Conservation (phyloP, 257 asterid species). For the Nicotiana noctiflora region DNA sequence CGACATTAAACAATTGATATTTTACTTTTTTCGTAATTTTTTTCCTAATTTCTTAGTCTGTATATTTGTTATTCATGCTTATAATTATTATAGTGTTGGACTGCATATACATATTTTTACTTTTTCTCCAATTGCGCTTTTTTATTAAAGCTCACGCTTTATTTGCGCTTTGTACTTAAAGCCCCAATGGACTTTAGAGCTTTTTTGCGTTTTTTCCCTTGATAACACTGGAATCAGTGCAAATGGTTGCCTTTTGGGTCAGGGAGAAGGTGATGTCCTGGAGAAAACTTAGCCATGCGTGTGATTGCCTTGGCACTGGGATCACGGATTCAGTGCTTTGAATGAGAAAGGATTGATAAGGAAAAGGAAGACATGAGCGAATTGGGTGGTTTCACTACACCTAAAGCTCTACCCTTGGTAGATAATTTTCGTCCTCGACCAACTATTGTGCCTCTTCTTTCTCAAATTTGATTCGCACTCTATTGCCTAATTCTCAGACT, state of each 20-base stretch:
- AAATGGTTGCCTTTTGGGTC: slow-evolving; percentile 15
- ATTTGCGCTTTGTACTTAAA: too few species aligned
- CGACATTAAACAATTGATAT: too few species aligned
- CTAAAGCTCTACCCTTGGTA: slow-evolving; percentile 25
- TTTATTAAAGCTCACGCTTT: too few species aligned
- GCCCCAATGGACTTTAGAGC: too few species aligned
- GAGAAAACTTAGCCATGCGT: slow-evolving; percentile 10
- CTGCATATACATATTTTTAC: too few species aligned
- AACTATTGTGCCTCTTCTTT: neutral
- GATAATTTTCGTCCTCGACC: slow-evolving; percentile 16
- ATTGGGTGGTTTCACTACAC: slow-evolving; percentile 21
- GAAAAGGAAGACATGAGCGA: slow-evolving; percentile 28
- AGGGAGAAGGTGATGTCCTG: slow-evolving; percentile 20
- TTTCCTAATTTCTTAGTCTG: too few species aligned
- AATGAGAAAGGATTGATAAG: slow-evolving; percentile 10
- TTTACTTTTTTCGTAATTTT: too few species aligned
- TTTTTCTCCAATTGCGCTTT: too few species aligned
- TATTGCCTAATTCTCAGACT: neutral
- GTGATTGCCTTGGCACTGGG: neutral
- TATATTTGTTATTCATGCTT: too few species aligned
- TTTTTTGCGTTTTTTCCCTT: too few species aligned
- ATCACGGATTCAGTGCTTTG: neutral
- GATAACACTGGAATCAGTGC: slow-evolving; percentile 5
- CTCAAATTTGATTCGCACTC: neutral
- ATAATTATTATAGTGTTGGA: too few species aligned